Conservation (phyloP, 495 filamentous ascomycete genomes). For the Podospora tetraspora region DNA sequence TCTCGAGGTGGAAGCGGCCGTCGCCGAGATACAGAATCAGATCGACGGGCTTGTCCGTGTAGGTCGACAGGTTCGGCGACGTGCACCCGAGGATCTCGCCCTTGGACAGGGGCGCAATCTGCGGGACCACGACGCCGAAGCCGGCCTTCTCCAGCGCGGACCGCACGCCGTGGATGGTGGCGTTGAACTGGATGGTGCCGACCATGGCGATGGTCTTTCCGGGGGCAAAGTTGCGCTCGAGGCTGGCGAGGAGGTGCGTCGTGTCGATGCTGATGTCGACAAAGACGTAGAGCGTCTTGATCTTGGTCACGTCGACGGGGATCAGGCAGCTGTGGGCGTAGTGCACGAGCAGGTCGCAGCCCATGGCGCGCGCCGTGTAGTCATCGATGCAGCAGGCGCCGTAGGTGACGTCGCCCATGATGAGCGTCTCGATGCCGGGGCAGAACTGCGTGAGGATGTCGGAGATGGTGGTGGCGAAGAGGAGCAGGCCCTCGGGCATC, state of each 20-base stretch:
- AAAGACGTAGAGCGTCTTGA: constrained; percentile 95
- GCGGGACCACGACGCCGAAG: constrained; percentile 78
- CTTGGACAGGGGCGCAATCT: constrained; percentile 85
- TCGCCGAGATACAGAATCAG: constrained; percentile 90
- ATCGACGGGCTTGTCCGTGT: constrained; percentile 53
- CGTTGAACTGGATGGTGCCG: constrained; percentile 98
- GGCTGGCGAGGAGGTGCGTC: constrained; percentile 71
- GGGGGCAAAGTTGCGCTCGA: constrained; percentile 81
- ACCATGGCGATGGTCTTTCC: constrained; percentile 88
- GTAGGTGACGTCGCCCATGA: constrained; percentile 99
- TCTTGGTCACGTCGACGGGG: constrained; percentile 89
- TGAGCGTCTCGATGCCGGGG: constrained; percentile 80
- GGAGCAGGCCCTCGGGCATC: constrained; percentile 90
- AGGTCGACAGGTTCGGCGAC: constrained; percentile 62
- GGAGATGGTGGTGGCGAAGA: constrained; percentile 96
- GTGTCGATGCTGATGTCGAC: constrained; percentile 96
- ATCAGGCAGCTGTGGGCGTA: constrained; percentile 97
- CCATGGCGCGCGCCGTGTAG: constrained; percentile 90
- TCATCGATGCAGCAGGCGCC: constrained; percentile 99
- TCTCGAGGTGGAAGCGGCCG: constrained; percentile 94
- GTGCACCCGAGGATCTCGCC: constrained; percentile 97
- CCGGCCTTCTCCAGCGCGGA: constrained; percentile 72
- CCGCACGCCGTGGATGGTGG: constrained; percentile 79
- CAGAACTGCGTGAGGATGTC: constrained; percentile 96
- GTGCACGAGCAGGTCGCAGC: constrained; percentile 91